phyloP scores from a whole-genome alignment of 2,329 filamentous ascomycete species.

The Alternaria alternata region DNA sequence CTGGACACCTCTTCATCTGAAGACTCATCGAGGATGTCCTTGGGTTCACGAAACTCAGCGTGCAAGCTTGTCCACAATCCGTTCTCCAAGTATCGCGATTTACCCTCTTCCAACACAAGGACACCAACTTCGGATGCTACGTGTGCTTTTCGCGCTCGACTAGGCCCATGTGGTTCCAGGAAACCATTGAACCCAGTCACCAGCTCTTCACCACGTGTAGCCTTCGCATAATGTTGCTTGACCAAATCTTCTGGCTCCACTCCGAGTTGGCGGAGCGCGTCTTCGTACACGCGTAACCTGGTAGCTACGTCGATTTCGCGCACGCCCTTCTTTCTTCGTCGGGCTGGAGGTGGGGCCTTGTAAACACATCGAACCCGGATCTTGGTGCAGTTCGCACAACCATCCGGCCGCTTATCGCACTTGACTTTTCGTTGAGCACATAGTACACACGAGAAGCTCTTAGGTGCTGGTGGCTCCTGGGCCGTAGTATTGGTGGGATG shows the following conservation, averaged over 20 bases:
- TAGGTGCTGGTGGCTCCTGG: slow-evolving; percentile 17
- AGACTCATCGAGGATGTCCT: slow-evolving; percentile 40
- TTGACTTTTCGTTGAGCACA: slow-evolving; percentile 48
- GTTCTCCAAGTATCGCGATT: slow-evolving; percentile 44
- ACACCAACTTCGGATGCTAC: slow-evolving; percentile 22
- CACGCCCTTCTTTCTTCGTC: background rate
- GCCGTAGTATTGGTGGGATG: background rate
- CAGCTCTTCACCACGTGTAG: background rate
- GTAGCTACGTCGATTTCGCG: slow-evolving; percentile 20
- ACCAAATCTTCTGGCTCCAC: slow-evolving; percentile 38
- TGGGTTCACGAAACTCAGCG: slow-evolving; percentile 40
- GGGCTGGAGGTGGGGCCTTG: slow-evolving; percentile 35
- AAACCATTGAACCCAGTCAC: slow-evolving; percentile 9
- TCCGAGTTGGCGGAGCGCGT: slow-evolving; percentile 37
- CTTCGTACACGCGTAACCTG: slow-evolving; percentile 42
- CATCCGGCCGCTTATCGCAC: slow-evolving; percentile 40
- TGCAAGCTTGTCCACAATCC: slow-evolving; percentile 43
- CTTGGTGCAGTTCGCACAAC: slow-evolving; percentile 43
- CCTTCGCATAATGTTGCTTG: slow-evolving; percentile 15
- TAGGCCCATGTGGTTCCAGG: background rate
- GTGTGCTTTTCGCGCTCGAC: background rate
- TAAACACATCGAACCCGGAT: slow-evolving; percentile 43
- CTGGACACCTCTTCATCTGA: slow-evolving; percentile 36
- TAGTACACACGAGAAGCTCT: slow-evolving; percentile 45
- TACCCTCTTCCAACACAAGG: slow-evolving; percentile 38